A percentile compares a stretch with the other conserved stretches of the same genome.
Conservation (phyloP, 495 filamentous ascomycete species). For the Melanomma pulvis-pyrius region DNA sequence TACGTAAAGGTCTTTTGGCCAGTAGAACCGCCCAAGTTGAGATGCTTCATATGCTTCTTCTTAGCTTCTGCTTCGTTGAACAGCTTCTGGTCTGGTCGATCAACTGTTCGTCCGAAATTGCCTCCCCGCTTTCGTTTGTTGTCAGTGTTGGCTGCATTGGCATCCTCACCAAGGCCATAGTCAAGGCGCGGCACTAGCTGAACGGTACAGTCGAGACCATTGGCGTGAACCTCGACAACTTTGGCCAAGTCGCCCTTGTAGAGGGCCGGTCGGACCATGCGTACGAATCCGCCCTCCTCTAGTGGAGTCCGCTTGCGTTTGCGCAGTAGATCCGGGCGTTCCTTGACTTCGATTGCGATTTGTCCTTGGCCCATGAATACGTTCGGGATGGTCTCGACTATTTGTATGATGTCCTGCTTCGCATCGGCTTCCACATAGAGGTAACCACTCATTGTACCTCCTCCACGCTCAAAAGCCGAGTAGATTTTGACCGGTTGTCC, state of each 20-base stretch:
- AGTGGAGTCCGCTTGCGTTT: slow-evolving; percentile 85
- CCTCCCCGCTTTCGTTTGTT: slow-evolving; percentile 47
- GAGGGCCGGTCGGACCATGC: slow-evolving; percentile 73
- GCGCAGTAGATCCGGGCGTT: slow-evolving; percentile 94
- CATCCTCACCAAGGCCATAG: slow-evolving; percentile 85
- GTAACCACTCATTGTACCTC: slow-evolving; percentile 80
- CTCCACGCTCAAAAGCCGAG: slow-evolving; percentile 86
- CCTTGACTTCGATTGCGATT: slow-evolving; percentile 91
- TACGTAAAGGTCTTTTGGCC: slow-evolving; percentile 77
- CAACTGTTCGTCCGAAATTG: slow-evolving; percentile 44
- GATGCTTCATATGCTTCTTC: slow-evolving; percentile 76
- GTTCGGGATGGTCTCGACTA: slow-evolving; percentile 79
- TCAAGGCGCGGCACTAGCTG: slow-evolving; percentile 87
- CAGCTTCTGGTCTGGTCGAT: slow-evolving; percentile 81
- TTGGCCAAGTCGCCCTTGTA: slow-evolving; percentile 91
- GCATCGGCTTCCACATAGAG: slow-evolving; percentile 91
- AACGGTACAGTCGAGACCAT: slow-evolving; percentile 84
- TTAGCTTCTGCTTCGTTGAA: slow-evolving; percentile 94
- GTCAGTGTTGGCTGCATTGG: slow-evolving; percentile 62
- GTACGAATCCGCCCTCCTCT: slow-evolving; percentile 86
- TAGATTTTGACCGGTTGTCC: slow-evolving; percentile 78
- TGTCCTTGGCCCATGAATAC: slow-evolving; percentile 71
- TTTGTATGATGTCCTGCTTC: slow-evolving; percentile 79
- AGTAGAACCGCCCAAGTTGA: slow-evolving; percentile 43
- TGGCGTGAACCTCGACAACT: slow-evolving; percentile 89